These are phyloP conservation scores for Kockovaella imperatae DNA, from an alignment of 768 basidiomycete genomes.

Conservation along the genomic window DNA sequence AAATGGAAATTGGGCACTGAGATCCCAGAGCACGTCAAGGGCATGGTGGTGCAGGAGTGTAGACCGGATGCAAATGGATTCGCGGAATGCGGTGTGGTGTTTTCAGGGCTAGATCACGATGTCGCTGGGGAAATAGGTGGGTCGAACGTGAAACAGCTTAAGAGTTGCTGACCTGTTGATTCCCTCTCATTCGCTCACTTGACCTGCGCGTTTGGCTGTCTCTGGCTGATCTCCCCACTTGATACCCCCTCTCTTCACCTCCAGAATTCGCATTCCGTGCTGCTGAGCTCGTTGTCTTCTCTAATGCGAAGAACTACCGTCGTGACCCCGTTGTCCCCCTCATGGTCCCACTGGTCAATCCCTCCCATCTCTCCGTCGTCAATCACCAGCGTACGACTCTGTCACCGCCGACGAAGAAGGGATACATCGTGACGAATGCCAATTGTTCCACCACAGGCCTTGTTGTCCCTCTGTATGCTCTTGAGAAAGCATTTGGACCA, in stretches of 20 bases:
- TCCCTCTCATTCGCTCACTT: too few relatives aligned
- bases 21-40: slow-evolving; percentile 60
- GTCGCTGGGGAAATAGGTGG: slow-evolving; percentile 91
- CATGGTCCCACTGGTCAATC: slow-evolving; percentile 92
- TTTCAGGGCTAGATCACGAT: slow-evolving; percentile 92
- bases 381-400: slow-evolving; percentile 69
- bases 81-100: slow-evolving; percentile 71
- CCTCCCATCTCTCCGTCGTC: slow-evolving; percentile 73
- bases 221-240: not conserved
- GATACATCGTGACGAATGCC: slow-evolving; percentile 96
- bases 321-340: slow-evolving; percentile 88
- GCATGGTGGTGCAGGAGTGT: slow-evolving; percentile 68
- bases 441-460: slow-evolving; percentile 93
- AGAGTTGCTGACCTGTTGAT: not conserved
- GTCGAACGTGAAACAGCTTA: too few relatives aligned
- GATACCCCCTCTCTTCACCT: not conserved
- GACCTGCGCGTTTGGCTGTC: not conserved
- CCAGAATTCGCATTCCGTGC: slow-evolving; percentile 75
- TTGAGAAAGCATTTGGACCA: slow-evolving; percentile 69
- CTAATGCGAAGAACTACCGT: slow-evolving; percentile 93
- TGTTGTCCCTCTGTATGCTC: slow-evolving; percentile 35
- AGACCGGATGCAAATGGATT: slow-evolving; percentile 58
- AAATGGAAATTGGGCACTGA: slow-evolving; percentile 78
- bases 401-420: slow-evolving; percentile 56
- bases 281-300: slow-evolving; percentile 87